Evolutionary conservation across 75 land plant genomes (phyloP).

Genomic region (Sequoia sempervirens): DNA sequence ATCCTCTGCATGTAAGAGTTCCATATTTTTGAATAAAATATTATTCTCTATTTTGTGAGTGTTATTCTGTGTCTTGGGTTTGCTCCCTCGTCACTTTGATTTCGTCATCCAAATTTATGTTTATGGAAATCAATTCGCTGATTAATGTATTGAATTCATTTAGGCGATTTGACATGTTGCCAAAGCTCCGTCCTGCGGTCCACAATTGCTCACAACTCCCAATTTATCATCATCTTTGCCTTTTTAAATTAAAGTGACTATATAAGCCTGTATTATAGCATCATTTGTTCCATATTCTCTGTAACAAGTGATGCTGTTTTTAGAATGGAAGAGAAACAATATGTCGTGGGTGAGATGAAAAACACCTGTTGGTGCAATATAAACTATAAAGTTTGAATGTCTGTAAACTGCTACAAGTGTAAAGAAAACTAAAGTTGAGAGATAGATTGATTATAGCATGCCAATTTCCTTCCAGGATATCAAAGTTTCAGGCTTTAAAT

Average conservation of each 20-base stretch:
- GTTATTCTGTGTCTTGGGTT: no score
- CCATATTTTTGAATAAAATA: no score
- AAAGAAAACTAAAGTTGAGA: background rate
- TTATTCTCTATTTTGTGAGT: no score
- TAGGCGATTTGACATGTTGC: no score
- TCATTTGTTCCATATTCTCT: background rate
- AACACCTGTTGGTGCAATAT: background rate
- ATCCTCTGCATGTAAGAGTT: no score
- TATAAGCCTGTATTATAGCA: background rate
- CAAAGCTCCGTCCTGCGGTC: no score
- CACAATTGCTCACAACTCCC: no score
- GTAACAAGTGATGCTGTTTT: background rate
- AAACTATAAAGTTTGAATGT: background rate
- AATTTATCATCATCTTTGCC: background rate
- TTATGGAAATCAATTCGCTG: no score
- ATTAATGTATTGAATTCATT: no score
- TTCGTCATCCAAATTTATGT: no score
- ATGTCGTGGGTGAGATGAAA: background rate
- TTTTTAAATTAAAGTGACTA: background rate
- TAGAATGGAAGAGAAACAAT: background rate
- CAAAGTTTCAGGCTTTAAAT: background rate
- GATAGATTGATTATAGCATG: background rate
- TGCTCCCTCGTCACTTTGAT: no score
- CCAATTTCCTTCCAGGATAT: background rate
- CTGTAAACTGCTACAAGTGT: background rate